Conservation (phyloP, 441 rosid species). For the Geranium incanum region DNA sequence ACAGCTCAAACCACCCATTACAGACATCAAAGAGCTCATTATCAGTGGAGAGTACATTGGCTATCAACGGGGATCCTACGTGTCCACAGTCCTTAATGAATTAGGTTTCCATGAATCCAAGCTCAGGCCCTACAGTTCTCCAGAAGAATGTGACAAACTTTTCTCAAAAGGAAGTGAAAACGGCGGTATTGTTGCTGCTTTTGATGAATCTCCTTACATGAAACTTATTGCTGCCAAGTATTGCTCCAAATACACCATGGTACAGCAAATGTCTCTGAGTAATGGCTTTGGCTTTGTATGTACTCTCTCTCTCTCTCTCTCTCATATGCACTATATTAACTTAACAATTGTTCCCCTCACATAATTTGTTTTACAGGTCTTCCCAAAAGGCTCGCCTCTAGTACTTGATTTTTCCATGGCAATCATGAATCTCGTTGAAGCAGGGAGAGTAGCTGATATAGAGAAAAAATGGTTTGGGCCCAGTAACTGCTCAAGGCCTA, state of each 20-base stretch:
- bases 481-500: conserved; percentile 27
- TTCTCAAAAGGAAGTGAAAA: conserved; percentile 38
- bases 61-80: conserved; percentile 35
- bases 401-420: conserved; percentile 59
- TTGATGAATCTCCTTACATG: conserved; percentile 41
- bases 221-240: conserved; percentile 34
- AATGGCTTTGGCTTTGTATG: conserved; percentile 70
- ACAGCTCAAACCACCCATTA: conserved; percentile 29
- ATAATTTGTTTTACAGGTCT: conserved; percentile 26
- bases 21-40: background rate
- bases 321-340: background rate
- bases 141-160: conserved; percentile 31
- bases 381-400: conserved; percentile 52
- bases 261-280: conserved; percentile 29
- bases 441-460: conserved; percentile 34
- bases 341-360: background rate
- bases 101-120: conserved; percentile 36
- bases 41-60: conserved; percentile 42
- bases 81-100: conserved; percentile 26
- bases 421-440: conserved; percentile 43
- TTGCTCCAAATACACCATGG: conserved; percentile 43
- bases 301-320: background rate
- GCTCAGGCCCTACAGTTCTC: conserved; percentile 27
- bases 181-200: conserved; percentile 55
- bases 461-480: conserved; percentile 37